phyloP scores from a whole-genome alignment of 345 rosid genomes.

The Eucalyptus pauciflora region DNA sequence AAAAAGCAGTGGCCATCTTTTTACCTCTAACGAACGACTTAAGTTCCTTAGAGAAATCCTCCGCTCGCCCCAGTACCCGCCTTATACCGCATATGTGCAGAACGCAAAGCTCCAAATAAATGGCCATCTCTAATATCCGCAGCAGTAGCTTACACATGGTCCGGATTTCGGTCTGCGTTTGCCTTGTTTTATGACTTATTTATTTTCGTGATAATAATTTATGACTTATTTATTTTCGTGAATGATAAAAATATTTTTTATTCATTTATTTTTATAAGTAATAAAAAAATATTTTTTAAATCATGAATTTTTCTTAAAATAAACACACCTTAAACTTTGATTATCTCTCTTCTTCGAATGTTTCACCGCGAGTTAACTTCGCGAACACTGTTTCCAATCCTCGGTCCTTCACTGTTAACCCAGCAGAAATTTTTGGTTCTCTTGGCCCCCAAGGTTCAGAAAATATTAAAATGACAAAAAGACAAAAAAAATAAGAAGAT shows the following conservation, averaged over 20 bases:
- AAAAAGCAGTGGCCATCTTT: neutral
- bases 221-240: neutral
- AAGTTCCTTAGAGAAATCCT: constrained; percentile 60
- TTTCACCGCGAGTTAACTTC: neutral
- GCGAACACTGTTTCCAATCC: neutral
- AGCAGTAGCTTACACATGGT: constrained; percentile 41
- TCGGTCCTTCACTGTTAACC: neutral
- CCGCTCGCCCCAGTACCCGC: constrained; percentile 68
- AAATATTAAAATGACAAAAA: neutral
- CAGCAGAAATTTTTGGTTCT: neutral
- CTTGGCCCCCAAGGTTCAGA: neutral
- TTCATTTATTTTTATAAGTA: fast-evolving
- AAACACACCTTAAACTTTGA: neutral
- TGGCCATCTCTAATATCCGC: constrained; percentile 66
- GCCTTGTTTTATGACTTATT: constrained; percentile 7
- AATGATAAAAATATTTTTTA: too few relatives aligned
- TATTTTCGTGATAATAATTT: too few relatives aligned
- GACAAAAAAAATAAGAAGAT: neutral
- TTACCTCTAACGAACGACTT: constrained; percentile 53
- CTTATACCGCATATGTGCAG: constrained; percentile 71
- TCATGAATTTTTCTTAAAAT: neutral
- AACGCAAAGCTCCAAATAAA: constrained; percentile 64
- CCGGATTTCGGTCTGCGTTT: constrained; percentile 26
- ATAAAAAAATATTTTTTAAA: too few relatives aligned
- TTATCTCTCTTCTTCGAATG: neutral